phyloP scores from a whole-genome alignment of 2,329 filamentous ascomycete genomes.

The Sporothrix sp. region DNA sequence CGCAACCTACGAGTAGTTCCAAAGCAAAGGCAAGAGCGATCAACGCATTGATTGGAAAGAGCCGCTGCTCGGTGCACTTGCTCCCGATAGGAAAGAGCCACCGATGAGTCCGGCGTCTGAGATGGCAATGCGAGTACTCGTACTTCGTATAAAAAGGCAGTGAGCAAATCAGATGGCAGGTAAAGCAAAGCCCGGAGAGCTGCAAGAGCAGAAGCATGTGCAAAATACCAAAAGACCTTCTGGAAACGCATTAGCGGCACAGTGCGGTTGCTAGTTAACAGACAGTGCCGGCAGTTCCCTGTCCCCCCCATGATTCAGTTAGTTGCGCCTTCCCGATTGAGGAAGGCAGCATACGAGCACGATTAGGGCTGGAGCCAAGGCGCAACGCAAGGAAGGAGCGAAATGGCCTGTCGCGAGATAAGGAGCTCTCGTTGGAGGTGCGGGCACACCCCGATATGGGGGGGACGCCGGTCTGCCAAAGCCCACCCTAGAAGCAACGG shows the following conservation, averaged over 20 bases:
- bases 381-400: not conserved
- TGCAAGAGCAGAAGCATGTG: not conserved
- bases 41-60: not conserved
- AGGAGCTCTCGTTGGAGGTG: not conserved
- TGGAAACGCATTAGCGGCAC: slow-evolving; percentile 3
- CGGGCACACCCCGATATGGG: too few relatives aligned
- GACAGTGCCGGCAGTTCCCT: not conserved
- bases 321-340: slow-evolving; percentile 9
- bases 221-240: slow-evolving; percentile 7
- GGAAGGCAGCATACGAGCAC: not conserved
- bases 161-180: too few relatives aligned
- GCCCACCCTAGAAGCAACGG: too few relatives aligned
- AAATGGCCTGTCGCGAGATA: not conserved
- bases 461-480: too few relatives aligned
- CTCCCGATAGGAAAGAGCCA: not conserved
- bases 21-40: not conserved
- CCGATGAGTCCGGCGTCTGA: too few relatives aligned
- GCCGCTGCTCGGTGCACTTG: too few relatives aligned
- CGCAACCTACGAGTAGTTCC: too few relatives aligned
- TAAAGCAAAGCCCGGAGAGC: too few relatives aligned
- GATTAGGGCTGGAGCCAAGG: not conserved
- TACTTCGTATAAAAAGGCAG: too few relatives aligned
- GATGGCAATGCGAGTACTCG: too few relatives aligned
- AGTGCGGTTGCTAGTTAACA: not conserved
- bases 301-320: not conserved